Evolutionary conservation across 768 basidiomycete species (phyloP).

Genomic region (Symmetrospora coprosmae): DNA sequence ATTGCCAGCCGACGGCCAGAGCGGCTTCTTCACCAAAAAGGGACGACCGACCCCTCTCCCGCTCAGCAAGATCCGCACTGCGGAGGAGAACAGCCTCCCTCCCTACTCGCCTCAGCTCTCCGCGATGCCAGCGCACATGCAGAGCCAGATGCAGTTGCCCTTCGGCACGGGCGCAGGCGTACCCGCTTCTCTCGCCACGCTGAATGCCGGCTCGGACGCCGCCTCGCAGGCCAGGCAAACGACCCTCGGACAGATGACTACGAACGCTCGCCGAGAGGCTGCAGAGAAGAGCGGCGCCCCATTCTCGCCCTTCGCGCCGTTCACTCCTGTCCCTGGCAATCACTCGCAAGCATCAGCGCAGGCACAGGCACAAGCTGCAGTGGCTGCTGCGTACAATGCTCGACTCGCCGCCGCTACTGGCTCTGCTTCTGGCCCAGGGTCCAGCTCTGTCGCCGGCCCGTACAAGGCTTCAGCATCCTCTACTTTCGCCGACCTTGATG

Average conservation of each 20-base stretch:
- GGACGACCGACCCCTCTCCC: constrained; percentile 4
- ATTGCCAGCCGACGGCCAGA: no score
- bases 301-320: constrained; percentile 1
- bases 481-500: no score
- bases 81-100: constrained; percentile 2
- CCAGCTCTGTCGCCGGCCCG: no score
- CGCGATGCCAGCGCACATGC: neutral
- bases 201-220: neutral
- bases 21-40: neutral
- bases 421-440: no score
- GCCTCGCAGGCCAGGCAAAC: neutral
- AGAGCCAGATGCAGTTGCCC: no score
- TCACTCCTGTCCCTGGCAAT: constrained; percentile 6
- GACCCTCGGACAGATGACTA: neutral
- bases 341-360: no score
- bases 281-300: neutral
- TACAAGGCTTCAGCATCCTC: no score
- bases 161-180: neutral
- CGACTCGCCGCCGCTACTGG: no score
- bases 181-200: neutral
- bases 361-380: no score
- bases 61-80: neutral
- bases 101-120: neutral
- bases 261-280: neutral
- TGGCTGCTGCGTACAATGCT: no score